These are phyloP conservation scores for Sclerotinia sclerotiorum DNA, from an alignment of 2,329 filamentous ascomycete genomes.

Conservation along the genomic window DNA sequence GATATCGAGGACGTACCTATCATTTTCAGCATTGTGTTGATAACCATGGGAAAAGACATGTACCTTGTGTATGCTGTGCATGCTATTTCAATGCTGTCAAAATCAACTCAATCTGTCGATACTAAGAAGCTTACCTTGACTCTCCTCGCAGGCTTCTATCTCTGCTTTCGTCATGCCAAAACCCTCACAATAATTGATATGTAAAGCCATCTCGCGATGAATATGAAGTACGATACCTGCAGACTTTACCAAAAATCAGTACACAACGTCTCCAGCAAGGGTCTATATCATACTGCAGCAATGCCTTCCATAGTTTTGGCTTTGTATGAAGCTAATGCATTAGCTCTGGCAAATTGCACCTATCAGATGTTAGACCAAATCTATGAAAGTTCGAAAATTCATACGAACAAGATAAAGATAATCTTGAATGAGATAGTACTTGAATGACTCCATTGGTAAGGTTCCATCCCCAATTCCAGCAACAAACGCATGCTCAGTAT, in stretches of 20 bases:
- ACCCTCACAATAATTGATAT: slow-evolving; percentile 76
- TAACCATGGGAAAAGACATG: background rate
- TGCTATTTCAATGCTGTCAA: slow-evolving; percentile 44
- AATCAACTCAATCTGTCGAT: background rate
- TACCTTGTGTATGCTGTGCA: slow-evolving; percentile 73
- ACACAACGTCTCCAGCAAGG: background rate
- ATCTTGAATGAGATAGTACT: slow-evolving; percentile 86
- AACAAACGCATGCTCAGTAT: slow-evolving; percentile 82
- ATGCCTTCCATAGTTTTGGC: slow-evolving; percentile 72
- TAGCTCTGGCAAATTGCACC: slow-evolving; percentile 85
- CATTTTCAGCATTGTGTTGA: slow-evolving; percentile 9
- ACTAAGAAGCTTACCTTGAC: slow-evolving; percentile 55
- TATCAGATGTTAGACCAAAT: slow-evolving; percentile 40
- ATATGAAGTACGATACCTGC: slow-evolving; percentile 75
- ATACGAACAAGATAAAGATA: slow-evolving; percentile 76
- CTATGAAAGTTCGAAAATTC: background rate
- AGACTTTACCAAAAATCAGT: slow-evolving; percentile 45
- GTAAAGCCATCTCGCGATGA: slow-evolving; percentile 74
- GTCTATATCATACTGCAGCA: slow-evolving; percentile 53
- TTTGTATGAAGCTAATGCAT: slow-evolving; percentile 84
- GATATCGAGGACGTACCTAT: slow-evolving; percentile 79
- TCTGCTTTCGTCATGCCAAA: slow-evolving; percentile 75
- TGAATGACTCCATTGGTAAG: slow-evolving; percentile 75
- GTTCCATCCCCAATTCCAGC: slow-evolving; percentile 72
- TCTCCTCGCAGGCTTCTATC: slow-evolving; percentile 72